These are phyloP conservation scores for Talaromyces stipitatus DNA, from an alignment of 495 filamentous ascomycete species.

Conservation along the genomic window DNA sequence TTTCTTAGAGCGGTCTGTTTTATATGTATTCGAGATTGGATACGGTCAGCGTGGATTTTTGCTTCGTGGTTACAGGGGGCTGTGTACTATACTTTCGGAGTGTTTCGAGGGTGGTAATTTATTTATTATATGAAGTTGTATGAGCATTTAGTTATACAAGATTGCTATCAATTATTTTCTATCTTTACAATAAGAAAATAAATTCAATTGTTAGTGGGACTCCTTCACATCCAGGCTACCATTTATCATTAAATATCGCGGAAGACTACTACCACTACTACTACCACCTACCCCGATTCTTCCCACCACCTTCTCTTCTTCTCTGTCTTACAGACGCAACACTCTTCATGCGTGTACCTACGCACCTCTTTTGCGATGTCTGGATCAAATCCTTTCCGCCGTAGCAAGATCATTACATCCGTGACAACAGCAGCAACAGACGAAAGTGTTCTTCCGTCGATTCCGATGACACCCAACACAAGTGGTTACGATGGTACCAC, in stretches of 20 bases:
- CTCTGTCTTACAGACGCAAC: background rate
- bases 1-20: too few species aligned
- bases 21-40: conserved; percentile 4
- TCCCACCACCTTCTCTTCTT: conserved; percentile 12
- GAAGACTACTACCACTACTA: background rate
- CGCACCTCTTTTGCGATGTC: conserved; percentile 34
- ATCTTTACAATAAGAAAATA: background rate
- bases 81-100: background rate
- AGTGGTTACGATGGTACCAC: background rate
- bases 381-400: conserved; percentile 52
- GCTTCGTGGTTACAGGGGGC: background rate
- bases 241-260: background rate
- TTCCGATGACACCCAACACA: conserved; percentile 7
- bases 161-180: background rate
- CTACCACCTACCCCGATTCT: conserved; percentile 4
- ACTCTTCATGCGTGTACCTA: conserved; percentile 1
- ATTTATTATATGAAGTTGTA: background rate
- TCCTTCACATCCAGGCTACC: conserved; percentile 1
- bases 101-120: background rate
- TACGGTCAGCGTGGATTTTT: background rate
- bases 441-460: conserved; percentile 21
- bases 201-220: background rate
- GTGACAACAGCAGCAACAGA: background rate
- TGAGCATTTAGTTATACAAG: background rate
- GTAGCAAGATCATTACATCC: conserved; percentile 20